Evolutionary conservation across 1,139 yeast genomes (phyloP).

Genomic region (Casaregolazyma suthepensis): DNA sequence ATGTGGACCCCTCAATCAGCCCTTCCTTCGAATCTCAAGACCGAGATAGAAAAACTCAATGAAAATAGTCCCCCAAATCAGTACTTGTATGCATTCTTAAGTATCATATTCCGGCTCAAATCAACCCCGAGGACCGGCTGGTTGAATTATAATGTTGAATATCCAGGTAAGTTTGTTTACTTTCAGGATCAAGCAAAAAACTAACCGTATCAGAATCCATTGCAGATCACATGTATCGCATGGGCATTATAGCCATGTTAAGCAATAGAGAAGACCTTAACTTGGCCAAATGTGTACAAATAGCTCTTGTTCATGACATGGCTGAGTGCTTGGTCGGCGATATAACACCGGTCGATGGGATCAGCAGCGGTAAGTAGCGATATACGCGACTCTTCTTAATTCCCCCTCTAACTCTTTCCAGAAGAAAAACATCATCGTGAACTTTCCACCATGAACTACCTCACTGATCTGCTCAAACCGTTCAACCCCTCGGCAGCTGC

Average conservation of each 20-base stretch:
- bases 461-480: conserved; percentile 54
- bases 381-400: neutral
- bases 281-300: conserved; percentile 64
- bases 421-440: conserved; percentile 79
- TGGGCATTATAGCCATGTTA: conserved; percentile 79
- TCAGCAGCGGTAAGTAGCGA: conserved; percentile 40
- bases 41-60: conserved; percentile 32
- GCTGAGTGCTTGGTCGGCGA: conserved; percentile 95
- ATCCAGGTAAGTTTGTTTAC: conserved; percentile 32
- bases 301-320: conserved; percentile 86
- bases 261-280: conserved; percentile 48
- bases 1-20: conserved; percentile 56
- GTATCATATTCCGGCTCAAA: conserved; percentile 69
- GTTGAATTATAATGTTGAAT: conserved; percentile 66
- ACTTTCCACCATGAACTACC: conserved; percentile 60
- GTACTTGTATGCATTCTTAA: conserved; percentile 46
- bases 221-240: conserved; percentile 94
- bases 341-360: conserved; percentile 78
- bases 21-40: conserved; percentile 48
- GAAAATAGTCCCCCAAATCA: conserved; percentile 8
- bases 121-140: conserved; percentile 89
- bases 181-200: neutral
- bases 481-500: conserved; percentile 59
- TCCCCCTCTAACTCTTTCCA: neutral
- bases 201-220: conserved; percentile 53